Evolutionary conservation across 2,329 filamentous ascomycete species (phyloP).

Genomic region (Neophaeococcomyces mojaviensis): DNA sequence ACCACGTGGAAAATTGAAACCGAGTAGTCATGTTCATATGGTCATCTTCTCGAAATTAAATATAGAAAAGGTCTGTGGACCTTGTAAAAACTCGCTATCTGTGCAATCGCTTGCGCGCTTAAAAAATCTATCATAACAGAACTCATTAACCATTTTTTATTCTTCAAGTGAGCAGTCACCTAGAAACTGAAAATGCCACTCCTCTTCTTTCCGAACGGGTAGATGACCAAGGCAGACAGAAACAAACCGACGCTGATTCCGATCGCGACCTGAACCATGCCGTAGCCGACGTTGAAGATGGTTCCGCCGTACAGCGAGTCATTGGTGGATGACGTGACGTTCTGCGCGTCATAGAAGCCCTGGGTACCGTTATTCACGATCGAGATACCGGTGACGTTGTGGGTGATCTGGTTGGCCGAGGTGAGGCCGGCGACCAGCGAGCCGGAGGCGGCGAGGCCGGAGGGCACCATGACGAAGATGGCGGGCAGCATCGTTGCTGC

Average conservation of each 20-base stretch:
- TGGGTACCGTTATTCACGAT: slow-evolving; percentile 32
- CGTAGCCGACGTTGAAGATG: slow-evolving; percentile 37
- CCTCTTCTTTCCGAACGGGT: slow-evolving; percentile 38
- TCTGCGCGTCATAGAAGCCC: slow-evolving; percentile 8
- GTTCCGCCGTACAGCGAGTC: slow-evolving; percentile 22
- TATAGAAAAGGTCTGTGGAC: too few species aligned
- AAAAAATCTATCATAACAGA: too few species aligned
- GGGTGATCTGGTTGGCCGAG: slow-evolving; percentile 32
- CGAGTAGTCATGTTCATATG: too few species aligned
- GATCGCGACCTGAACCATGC: slow-evolving; percentile 41
- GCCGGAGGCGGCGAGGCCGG: slow-evolving; percentile 51
- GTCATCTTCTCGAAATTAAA: too few species aligned
- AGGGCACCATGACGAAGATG: slow-evolving; percentile 65
- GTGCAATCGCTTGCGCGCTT: too few species aligned
- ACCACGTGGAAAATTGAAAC: too few species aligned
- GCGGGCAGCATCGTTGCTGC: slow-evolving; percentile 79
- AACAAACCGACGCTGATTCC: slow-evolving; percentile 41
- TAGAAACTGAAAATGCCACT: slow-evolving; percentile 41
- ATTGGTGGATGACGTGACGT: background rate
- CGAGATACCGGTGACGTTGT: slow-evolving; percentile 36
- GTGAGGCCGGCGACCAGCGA: slow-evolving; percentile 50
- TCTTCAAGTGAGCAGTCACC: too few species aligned
- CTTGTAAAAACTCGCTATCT: too few species aligned
- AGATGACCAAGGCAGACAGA: slow-evolving; percentile 37
- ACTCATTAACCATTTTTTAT: too few species aligned